Evolutionary conservation across 2,329 filamentous ascomycete genomes (phyloP).

Genomic region (Aspergillaceae sp.): DNA sequence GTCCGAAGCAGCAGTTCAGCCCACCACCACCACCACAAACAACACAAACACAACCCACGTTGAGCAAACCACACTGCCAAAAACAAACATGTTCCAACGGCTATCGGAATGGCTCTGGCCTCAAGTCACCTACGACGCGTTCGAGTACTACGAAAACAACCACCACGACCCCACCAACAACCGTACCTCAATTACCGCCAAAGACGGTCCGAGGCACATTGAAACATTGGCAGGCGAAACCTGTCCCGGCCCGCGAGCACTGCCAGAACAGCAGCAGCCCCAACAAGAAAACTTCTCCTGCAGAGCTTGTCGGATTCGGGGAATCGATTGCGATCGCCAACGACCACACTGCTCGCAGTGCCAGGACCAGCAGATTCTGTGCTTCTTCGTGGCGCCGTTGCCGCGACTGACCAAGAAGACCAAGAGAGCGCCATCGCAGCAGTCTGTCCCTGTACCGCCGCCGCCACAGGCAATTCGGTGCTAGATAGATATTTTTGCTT

Average conservation of each 20-base stretch:
- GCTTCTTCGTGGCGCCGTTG: conserved; percentile 25
- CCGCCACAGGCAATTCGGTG: too few relatives aligned
- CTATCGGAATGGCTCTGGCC: conserved; percentile 17
- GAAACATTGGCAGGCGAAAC: too few relatives aligned
- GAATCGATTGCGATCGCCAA: conserved; percentile 19
- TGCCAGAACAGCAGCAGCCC: not conserved
- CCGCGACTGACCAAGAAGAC: not conserved
- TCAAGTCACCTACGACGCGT: not conserved
- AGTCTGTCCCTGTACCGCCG: too few relatives aligned
- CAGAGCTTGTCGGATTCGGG: conserved; percentile 22
- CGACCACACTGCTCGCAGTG: conserved; percentile 25
- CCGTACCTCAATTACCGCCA: too few relatives aligned
- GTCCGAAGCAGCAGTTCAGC: not conserved
- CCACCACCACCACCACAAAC: not conserved
- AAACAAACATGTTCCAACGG: conserved; percentile 1
- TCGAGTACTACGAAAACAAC: not conserved
- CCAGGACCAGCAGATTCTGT: conserved; percentile 23
- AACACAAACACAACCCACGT: not conserved
- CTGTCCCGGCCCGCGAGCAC: too few relatives aligned
- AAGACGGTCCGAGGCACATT: too few relatives aligned
- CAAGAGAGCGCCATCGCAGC: not conserved
- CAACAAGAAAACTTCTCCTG: conserved; percentile 8
- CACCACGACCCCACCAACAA: not conserved
- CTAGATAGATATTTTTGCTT: too few relatives aligned
- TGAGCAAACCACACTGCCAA: not conserved